Base-by-base conservation (phyloP, 1,139 yeast species). In the Pichia sp. region DNA sequence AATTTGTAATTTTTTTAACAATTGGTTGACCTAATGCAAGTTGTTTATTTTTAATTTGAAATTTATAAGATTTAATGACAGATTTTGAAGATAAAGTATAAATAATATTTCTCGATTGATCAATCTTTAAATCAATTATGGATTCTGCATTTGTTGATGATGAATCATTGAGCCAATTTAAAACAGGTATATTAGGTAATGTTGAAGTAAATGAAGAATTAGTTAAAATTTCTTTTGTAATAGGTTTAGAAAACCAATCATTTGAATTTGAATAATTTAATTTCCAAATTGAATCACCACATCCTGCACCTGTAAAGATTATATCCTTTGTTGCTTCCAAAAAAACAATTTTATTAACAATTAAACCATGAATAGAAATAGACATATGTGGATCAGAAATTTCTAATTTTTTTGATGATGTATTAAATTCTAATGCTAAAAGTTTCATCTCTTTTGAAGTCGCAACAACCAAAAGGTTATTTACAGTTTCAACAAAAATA, bases 21-120 rank as follows among this genome's bases (percentile, higher is more conserved):
- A 71, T 66, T 39, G 62, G 71, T 45, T 66, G 66, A 4, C 64
- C 62, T 10, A 61, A 42, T 12, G 50, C 48, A n/a, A 54, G 46
- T 35, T 55, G 55, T 1, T 56, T 57, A 24, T 58, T 57, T 3
- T 51, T 51, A 12, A 52, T 39, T 38, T 52, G 60, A 26, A 62
- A 47, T 55, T 81, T 76, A 63, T 89, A 90, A 5, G 87, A 87
- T 54, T 95, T 75, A 33, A 92, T 80, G n/a, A 81, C 75, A 0
- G 97, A 87, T 47, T 76, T 79, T 30, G 89, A 83, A 1, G 97
- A 85, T 44, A 94, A 73, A 0, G 97, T 78, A 63, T 92, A 94
- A 24, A 94, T 64, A 23, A 87, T 69, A 32, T 80, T 80, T 59
- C 96, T 76, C 5, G 87, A 77, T 50, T 82, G 78, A 61, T 94